Base-by-base conservation (phyloP, 495 filamentous ascomycete species). In the Podospora appendiculata region DNA sequence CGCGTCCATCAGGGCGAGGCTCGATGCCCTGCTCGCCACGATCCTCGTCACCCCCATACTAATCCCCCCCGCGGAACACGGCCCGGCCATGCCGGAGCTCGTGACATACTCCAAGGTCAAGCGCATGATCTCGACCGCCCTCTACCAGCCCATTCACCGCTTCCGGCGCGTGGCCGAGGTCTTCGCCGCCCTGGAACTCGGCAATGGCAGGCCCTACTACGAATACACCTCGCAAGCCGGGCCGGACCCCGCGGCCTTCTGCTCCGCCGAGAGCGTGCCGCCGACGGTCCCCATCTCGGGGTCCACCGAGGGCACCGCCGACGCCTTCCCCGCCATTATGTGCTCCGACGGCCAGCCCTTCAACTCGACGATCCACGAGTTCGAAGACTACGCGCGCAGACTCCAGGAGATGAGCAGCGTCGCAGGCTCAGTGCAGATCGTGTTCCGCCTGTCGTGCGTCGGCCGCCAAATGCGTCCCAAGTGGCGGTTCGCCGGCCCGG, bases 121-220 rank as follows among this genome's bases (percentile, higher is more conserved):
- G 10, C 61, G 58, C 12, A 55, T 77, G 33, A 64, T 84, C 10
- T 75, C 80, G 33, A 54, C 53, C 1, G 53, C 70, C 6, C 59
- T 86, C 10, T 90, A 90, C 54, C 67, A 74, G 33, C 87, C 87
- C 0, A 57, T 85, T n/a, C 43, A 62, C 16, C 66, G 68, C 36
- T 89, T 88, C 62, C 75, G 74, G 0, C 57, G 69, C 1, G 59
- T 88, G 0, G 84, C 86, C 8, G 49, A 66, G 7, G 58, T 78
- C 32, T 69, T 87, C 7, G 69, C 70, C 5, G 77, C 73, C 6
- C 67, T 89, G 8, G 75, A 78, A 40, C 47, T 56, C 8, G 77
- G 82, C 1, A 69, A 89, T 52, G 80, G 79, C 0, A 63, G 60
- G 4, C 66, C 66, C 0, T 74, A 85, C 65, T 76, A 79, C 3